A percentile compares a stretch with the other conserved stretches of the same genome.
Conservation (phyloP, 306 rosid species). For the Phaseolus lunatus region DNA sequence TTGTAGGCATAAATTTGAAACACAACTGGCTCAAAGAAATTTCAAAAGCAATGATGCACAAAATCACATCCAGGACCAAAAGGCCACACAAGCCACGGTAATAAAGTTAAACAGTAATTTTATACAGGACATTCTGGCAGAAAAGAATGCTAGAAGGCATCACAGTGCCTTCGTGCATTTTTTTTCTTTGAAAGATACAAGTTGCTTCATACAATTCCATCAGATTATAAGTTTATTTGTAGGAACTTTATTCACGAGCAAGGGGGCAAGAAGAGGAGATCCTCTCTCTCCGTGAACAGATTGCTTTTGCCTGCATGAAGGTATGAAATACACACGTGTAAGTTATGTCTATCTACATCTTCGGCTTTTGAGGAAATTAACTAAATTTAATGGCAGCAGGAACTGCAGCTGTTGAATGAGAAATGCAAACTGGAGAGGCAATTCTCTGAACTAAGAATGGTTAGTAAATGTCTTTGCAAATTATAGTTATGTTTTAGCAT, state of each 20-base stretch:
- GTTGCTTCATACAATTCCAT: constrained; percentile 40
- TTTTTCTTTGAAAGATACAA: constrained; percentile 35
- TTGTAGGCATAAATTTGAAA: constrained; percentile 60
- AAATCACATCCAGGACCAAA: constrained; percentile 63
- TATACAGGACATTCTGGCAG: background rate
- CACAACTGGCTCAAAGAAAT: constrained; percentile 56
- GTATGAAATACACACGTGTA: constrained; percentile 48
- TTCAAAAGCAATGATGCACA: constrained; percentile 54
- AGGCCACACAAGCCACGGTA: constrained; percentile 61
- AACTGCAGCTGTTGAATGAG: constrained; percentile 76
- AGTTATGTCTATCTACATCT: constrained; percentile 36
- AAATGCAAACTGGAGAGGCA: constrained; percentile 85
- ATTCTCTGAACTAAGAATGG: constrained; percentile 91
- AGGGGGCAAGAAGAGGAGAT: constrained; percentile 83
- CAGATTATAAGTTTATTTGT: constrained; percentile 45
- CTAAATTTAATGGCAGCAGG: constrained; percentile 62
- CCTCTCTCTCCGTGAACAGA: constrained; percentile 78
- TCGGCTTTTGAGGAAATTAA: constrained; percentile 30
- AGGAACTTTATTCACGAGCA: constrained; percentile 81
- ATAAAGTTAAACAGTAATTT: constrained; percentile 31
- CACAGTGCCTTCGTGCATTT: constrained; percentile 1
- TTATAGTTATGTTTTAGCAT: constrained; percentile 28
- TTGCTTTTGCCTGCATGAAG: constrained; percentile 77
- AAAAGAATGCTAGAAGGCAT: background rate
- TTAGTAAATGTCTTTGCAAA: constrained; percentile 53